A percentile compares a stretch with the other conserved stretches of the same genome.
These are phyloP conservation scores for Puccinia hordei DNA, from an alignment of 1,284 basidiomycete genomes.

Conservation along the genomic window DNA sequence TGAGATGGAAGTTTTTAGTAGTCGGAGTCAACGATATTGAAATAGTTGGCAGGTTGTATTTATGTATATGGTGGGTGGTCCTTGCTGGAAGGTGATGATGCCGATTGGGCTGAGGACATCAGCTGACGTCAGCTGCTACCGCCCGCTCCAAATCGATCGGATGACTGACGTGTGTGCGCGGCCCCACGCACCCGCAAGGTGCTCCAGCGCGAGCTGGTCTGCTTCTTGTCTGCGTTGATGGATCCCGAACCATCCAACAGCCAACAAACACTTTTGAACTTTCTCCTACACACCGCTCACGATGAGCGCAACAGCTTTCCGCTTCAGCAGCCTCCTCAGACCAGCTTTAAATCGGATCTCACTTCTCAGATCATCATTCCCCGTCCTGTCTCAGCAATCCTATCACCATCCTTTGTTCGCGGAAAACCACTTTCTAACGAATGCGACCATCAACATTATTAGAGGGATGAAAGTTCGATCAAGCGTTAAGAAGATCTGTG, in stretches of 20 bases:
- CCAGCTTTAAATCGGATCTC: constrained; percentile 3
- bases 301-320: constrained; percentile 4
- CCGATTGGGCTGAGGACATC: constrained; percentile 24
- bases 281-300: not conserved
- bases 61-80: not conserved
- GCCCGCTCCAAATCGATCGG: not conserved
- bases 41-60: not conserved
- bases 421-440: not conserved
- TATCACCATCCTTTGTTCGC: not conserved
- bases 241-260: not conserved
- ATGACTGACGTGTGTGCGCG: constrained; percentile 2
- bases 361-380: constrained; percentile 22
- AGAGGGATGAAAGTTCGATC: constrained; percentile 50
- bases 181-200: not conserved
- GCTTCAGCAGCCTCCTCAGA: constrained; percentile 20
- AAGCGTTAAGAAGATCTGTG: constrained; percentile 54
- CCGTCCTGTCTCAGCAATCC: not conserved
- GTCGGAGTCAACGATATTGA: not conserved
- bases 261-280: not conserved
- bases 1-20: not conserved
- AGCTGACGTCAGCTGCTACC: constrained; percentile 5
- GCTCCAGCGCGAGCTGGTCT: not conserved
- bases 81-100: not conserved
- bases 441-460: constrained; percentile 2
- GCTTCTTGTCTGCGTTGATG: not conserved